A percentile compares a stretch with the other conserved stretches of the same genome.
phyloP scores from a whole-genome alignment of 495 filamentous ascomycete species.

The Aspergillus biplanus region DNA sequence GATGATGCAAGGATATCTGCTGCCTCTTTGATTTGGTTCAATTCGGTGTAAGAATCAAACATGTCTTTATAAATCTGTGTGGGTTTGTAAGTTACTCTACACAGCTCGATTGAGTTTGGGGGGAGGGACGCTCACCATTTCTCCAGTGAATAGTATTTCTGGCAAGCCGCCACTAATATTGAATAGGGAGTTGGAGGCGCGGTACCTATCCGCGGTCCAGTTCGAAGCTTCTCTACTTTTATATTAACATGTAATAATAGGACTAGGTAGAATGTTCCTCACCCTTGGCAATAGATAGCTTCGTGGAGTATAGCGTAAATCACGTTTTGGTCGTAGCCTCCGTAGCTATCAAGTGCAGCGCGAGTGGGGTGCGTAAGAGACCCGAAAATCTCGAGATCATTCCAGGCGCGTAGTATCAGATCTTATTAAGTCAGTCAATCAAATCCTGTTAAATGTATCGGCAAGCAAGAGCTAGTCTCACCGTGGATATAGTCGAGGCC shows the following conservation, averaged over 20 bases:
- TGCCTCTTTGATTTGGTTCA: slow-evolving; percentile 62
- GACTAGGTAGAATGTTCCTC: slow-evolving; percentile 11
- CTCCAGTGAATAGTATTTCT: slow-evolving; percentile 78
- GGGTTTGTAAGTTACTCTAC: not conserved
- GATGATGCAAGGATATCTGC: slow-evolving; percentile 71
- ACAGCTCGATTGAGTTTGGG: slow-evolving; percentile 11
- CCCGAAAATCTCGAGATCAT: slow-evolving; percentile 73
- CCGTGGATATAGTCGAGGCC: slow-evolving; percentile 70
- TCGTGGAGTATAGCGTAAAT: slow-evolving; percentile 90
- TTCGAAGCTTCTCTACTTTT: slow-evolving; percentile 52
- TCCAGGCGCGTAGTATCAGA: slow-evolving; percentile 66
- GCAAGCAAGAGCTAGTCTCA: slow-evolving; percentile 24
- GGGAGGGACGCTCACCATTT: slow-evolving; percentile 62
- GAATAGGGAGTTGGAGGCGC: slow-evolving; percentile 47
- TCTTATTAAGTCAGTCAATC: slow-evolving; percentile 41
- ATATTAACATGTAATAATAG: slow-evolving; percentile 19
- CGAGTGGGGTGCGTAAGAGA: slow-evolving; percentile 74
- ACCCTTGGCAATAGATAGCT: slow-evolving; percentile 74
- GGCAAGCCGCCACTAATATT: slow-evolving; percentile 51
- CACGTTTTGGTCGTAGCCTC: slow-evolving; percentile 71
- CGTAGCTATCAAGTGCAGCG: slow-evolving; percentile 62
- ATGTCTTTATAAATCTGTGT: slow-evolving; percentile 71
- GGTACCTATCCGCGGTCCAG: slow-evolving; percentile 65
- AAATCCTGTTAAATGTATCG: not conserved
- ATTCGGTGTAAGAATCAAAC: slow-evolving; percentile 76